Evolutionary conservation across 257 asterid genomes (phyloP).

Genomic region (Solanum clarkiae): DNA sequence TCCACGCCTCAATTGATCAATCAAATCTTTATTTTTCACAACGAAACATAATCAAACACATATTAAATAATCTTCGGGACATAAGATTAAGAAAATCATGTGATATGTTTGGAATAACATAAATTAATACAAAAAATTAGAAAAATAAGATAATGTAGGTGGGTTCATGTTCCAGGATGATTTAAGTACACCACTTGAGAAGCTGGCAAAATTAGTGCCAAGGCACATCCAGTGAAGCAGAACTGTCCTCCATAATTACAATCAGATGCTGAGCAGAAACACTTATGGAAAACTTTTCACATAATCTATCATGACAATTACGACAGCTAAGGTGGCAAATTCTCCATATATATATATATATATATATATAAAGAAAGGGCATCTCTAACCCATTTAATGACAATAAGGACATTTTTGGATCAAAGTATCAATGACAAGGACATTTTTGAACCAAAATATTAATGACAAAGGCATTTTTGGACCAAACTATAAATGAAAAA

Average conservation of each 20-base stretch:
- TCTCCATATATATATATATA: not conserved
- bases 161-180: not conserved
- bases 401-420: no score
- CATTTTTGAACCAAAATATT: no score
- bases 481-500: no score
- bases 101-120: not conserved
- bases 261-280: not conserved
- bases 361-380: no score
- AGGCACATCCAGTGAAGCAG: constrained; percentile 4
- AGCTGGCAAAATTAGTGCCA: constrained; percentile 1
- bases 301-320: not conserved
- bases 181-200: not conserved
- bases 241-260: constrained; percentile 5
- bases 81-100: not conserved
- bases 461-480: no score
- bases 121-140: not conserved
- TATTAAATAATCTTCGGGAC: not conserved
- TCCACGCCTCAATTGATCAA: no score
- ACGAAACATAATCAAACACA: not conserved
- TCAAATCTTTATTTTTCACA: not conserved
- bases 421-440: no score
- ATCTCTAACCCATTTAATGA: no score
- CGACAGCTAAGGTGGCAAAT: not conserved
- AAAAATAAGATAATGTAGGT: not conserved
- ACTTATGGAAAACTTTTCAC: not conserved